phyloP scores from a whole-genome alignment of 768 basidiomycete genomes.

The Tulasnella sp. region DNA sequence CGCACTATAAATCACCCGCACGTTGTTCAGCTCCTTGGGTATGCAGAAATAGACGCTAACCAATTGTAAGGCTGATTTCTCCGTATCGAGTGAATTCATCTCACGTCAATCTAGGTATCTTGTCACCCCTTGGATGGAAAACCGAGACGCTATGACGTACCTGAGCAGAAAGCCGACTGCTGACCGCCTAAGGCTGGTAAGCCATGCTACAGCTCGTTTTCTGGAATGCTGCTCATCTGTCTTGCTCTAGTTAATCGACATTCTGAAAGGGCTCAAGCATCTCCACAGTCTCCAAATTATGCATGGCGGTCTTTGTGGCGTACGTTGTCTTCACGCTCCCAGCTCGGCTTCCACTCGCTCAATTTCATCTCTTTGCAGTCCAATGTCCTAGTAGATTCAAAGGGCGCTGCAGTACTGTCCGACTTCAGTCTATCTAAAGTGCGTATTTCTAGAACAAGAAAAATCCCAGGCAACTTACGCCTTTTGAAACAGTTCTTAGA shows the following conservation, averaged over 20 bases:
- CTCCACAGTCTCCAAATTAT: conserved; percentile 60
- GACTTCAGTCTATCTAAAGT: conserved; percentile 13
- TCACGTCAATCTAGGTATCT: too few relatives aligned
- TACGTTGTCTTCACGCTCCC: not conserved
- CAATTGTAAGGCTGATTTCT: too few relatives aligned
- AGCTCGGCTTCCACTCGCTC: not conserved
- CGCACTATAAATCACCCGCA: too few relatives aligned
- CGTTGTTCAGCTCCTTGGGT: too few relatives aligned
- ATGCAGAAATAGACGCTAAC: too few relatives aligned
- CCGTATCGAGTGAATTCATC: too few relatives aligned
- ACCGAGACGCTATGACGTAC: conserved; percentile 12
- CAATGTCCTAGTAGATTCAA: conserved; percentile 3
- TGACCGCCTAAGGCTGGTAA: conserved; percentile 8
- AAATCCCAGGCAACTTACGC: not conserved
- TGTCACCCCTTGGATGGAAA: conserved; percentile 13
- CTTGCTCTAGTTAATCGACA: conserved; percentile 1
- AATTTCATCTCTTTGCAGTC: not conserved
- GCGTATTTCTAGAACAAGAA: too few relatives aligned
- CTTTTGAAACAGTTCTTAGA: too few relatives aligned
- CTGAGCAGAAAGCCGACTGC: conserved; percentile 1
- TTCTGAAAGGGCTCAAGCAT: conserved; percentile 26
- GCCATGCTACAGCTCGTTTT: not conserved
- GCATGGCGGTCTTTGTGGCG: conserved; percentile 31
- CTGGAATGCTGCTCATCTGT: not conserved
- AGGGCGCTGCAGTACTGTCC: conserved; percentile 11